phyloP scores from a whole-genome alignment of 225 moss, liverwort and hornwort genomes.

The Lunularia cruciata region DNA sequence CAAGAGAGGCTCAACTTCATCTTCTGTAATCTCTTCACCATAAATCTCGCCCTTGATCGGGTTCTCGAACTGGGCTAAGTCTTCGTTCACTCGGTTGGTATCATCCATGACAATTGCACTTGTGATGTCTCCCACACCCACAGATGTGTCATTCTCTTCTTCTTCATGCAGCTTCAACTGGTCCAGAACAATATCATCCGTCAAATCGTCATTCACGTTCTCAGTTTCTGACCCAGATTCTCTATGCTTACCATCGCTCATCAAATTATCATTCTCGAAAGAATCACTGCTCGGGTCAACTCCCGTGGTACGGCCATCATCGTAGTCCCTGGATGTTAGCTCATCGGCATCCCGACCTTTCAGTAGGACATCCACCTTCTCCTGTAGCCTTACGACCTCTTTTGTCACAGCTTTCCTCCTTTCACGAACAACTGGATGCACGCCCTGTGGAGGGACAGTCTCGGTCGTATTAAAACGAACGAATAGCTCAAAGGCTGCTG shows the following conservation, averaged over 20 bases:
- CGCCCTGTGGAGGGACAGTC: slow-evolving; percentile 34
- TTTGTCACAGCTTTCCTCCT: slow-evolving; percentile 52
- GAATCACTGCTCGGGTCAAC: not conserved
- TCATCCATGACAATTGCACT: not conserved
- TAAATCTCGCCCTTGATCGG: too few relatives aligned
- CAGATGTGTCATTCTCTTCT: not conserved
- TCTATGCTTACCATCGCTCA: not conserved
- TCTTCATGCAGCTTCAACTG: not conserved
- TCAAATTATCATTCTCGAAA: not conserved
- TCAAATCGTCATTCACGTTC: not conserved
- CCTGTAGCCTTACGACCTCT: slow-evolving; percentile 65
- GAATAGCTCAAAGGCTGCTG: not conserved
- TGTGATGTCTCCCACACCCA: not conserved
- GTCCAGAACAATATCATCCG: not conserved
- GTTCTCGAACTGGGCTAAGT: too few relatives aligned
- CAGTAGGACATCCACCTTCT: slow-evolving; percentile 33
- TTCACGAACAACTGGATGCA: slow-evolving; percentile 52
- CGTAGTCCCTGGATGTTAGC: not conserved
- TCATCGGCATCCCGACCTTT: not conserved
- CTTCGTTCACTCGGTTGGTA: too few relatives aligned
- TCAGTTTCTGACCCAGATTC: not conserved
- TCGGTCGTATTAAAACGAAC: not conserved
- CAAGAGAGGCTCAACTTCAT: not conserved
- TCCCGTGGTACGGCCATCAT: not conserved
- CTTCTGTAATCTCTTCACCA: not conserved